Evolutionary conservation across 2,329 filamentous ascomycete species (phyloP).

Genomic region (Colletotrichum camelliae): DNA sequence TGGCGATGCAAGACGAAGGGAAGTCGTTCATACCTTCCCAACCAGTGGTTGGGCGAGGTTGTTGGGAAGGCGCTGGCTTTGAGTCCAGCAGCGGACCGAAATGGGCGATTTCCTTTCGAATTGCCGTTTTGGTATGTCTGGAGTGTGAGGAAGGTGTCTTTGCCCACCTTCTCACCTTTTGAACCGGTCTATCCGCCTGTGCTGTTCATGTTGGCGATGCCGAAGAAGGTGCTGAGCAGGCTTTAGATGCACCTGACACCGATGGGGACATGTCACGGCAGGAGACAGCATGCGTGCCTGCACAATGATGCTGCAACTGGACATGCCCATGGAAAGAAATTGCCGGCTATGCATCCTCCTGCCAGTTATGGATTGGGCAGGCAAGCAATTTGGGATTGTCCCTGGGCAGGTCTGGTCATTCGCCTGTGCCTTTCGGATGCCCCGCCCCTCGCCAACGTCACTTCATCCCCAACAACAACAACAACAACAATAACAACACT

Average conservation of each 20-base stretch:
- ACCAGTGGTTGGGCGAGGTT: background rate
- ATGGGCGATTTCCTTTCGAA: no score
- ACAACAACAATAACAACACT: background rate
- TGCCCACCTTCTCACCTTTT: no score
- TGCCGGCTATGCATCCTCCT: background rate
- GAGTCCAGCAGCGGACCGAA: no score
- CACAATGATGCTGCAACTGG: background rate
- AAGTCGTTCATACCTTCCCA: background rate
- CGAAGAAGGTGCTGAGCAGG: no score
- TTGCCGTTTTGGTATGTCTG: no score
- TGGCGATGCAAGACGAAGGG: background rate
- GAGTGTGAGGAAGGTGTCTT: no score
- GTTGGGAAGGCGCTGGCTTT: no score
- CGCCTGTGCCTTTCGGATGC: background rate
- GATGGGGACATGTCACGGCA: no score
- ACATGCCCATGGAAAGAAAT: background rate
- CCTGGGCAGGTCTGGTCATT: background rate
- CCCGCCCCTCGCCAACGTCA: background rate
- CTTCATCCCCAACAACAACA: background rate
- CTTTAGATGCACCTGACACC: no score
- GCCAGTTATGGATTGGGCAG: background rate
- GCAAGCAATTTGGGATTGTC: background rate
- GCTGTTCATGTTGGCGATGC: no score
- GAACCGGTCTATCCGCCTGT: no score
- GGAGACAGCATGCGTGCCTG: background rate